Conservation (phyloP, 306 rosid species). For the Prunus persica region DNA sequence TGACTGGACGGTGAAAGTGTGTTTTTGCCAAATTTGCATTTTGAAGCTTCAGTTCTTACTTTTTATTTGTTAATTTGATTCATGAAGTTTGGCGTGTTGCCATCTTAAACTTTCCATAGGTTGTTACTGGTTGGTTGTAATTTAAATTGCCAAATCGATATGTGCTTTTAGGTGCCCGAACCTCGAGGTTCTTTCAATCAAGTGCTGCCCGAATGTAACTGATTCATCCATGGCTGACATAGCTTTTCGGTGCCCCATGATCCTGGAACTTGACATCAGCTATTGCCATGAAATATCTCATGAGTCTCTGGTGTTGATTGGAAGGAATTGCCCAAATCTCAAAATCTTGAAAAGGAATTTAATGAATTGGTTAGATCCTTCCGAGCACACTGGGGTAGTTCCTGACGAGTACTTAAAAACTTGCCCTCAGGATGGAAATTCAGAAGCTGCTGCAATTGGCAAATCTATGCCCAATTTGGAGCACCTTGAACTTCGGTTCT, state of each 20-base stretch:
- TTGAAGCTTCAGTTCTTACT: background rate
- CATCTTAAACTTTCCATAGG: background rate
- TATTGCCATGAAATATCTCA: constrained; percentile 59
- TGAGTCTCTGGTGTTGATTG: constrained; percentile 41
- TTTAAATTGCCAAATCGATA: background rate
- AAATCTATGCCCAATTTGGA: constrained; percentile 67
- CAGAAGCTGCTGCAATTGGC: constrained; percentile 81
- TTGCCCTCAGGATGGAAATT: constrained; percentile 81
- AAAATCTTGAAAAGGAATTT: constrained; percentile 63
- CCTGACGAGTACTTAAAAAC: constrained; percentile 64
- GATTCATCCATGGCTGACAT: constrained; percentile 56
- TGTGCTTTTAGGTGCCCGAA: constrained; percentile 50
- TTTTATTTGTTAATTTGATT: background rate
- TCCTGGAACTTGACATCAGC: constrained; percentile 60
- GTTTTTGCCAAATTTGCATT: background rate
- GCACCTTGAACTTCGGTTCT: constrained; percentile 74
- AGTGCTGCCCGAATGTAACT: constrained; percentile 72
- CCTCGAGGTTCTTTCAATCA: constrained; percentile 73
- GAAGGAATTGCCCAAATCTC: constrained; percentile 63
- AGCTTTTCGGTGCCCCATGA: constrained; percentile 44
- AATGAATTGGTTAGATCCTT: constrained; percentile 72
- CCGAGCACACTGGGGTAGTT: constrained; percentile 62
- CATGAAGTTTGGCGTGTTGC: background rate
- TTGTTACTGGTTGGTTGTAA: background rate
- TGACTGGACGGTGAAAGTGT: background rate